Evolutionary conservation across 805 yeast species (phyloP), one percentile per base, ranked within the genome.

Genomic region (Candida chauliodis): DNA sequence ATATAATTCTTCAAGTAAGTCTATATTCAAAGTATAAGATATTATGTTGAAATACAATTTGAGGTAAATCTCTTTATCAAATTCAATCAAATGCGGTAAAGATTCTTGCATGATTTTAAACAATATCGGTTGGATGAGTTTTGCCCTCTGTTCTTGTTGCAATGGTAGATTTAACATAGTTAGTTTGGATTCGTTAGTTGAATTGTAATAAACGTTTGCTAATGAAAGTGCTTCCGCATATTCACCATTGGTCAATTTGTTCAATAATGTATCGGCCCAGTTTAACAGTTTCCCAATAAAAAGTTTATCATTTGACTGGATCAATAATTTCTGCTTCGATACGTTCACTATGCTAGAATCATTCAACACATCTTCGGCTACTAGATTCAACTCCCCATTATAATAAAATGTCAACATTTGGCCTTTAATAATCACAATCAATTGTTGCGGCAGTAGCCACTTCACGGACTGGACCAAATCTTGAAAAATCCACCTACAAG

Each of bases 191-290:
- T 48, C 49, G 8, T 82, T 79, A 1, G 51, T 45, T 35, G 64
- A 53, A 21, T 50, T 46, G 44, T 76, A 86, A 51, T 73, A 84
- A 6, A 59, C 56, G 31, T 73, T 62, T 0, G 84, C 81, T 11
- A 72, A 61, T 2, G 62, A 56, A n/a, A 86, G 64, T 0, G 95
- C 90, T 2, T 56, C 61, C 5, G 73, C 55, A 38, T 79, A 81
- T 16, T 72, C 55, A 1, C 74, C 77, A 2, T 58, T 47, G 8
- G 73, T 63, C 34, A 87, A 62, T 9, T 75, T 51, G 5, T 58
- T 64, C 41, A 75, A 55, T 1, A 85, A 55, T 19, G 69, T 63
- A 46, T 84, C 90, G 0, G 82, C 86, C 95, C 89, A 87, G 47
- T 73, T 78, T 2, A 78, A 63, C 11, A 78, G 57, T 17, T 77